Conservation (phyloP, 495 filamentous ascomycete species). For the Neurospora sp. region DNA sequence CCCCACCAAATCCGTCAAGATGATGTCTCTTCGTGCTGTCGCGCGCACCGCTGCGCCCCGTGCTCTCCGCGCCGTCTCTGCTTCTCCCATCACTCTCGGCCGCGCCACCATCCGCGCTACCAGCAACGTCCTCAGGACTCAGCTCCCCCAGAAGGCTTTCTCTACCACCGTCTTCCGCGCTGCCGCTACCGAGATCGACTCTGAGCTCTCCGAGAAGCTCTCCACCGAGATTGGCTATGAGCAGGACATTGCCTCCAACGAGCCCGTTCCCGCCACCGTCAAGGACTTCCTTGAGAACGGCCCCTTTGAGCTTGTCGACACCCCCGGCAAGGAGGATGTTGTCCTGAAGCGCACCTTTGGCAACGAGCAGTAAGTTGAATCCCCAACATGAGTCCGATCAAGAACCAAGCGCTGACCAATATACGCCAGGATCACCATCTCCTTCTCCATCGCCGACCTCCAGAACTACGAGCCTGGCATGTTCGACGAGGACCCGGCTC, state of each 20-base stretch:
- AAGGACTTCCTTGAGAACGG: conserved; percentile 66
- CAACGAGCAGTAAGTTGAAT: conserved; percentile 65
- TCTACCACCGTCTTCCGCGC: conserved; percentile 54
- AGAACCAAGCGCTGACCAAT: too few species aligned
- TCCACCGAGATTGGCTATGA: conserved; percentile 65
- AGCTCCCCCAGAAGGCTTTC: conserved; percentile 50
- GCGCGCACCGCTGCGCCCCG: conserved; percentile 60
- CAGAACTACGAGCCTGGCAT: conserved; percentile 52
- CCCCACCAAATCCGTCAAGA: conserved; percentile 31
- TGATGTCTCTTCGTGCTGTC: conserved; percentile 67
- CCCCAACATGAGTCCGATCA: background rate
- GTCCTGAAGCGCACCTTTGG: conserved; percentile 70
- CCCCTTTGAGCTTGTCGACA: conserved; percentile 65
- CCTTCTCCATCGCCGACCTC: conserved; percentile 89
- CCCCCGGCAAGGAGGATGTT: conserved; percentile 77
- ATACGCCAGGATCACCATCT: conserved; percentile 66
- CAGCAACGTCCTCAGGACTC: conserved; percentile 23
- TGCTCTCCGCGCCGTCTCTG: conserved; percentile 50
- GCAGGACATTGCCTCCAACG: conserved; percentile 44
- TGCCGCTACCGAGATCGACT: conserved; percentile 47
- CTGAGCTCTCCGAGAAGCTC: conserved; percentile 70
- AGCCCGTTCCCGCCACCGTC: conserved; percentile 50
- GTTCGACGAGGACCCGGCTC: conserved; percentile 45
- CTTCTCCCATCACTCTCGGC: conserved; percentile 41
- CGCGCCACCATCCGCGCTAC: conserved; percentile 15